Conservation (phyloP, 31 red algal species). For the Bonnemaisonia californica region DNA sequence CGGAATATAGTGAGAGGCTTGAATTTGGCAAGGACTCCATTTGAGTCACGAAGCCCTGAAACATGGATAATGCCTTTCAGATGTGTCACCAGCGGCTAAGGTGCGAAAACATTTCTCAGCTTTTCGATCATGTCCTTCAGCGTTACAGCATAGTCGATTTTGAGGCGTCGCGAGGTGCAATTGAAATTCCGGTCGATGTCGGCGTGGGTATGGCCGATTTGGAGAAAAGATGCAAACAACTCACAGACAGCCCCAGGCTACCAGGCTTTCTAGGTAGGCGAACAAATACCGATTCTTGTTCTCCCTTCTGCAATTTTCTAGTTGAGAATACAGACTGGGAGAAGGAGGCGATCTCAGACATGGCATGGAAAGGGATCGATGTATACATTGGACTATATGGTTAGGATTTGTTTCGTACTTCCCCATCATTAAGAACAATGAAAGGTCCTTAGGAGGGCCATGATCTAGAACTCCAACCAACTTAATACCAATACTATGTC, state of each 20-base stretch:
- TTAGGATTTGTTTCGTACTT: neutral
- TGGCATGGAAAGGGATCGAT: neutral
- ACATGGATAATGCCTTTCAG: neutral
- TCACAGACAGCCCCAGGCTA: slow-evolving; percentile 23
- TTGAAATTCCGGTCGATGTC: slow-evolving; percentile 35
- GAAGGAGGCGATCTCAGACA: neutral
- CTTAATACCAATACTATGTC: neutral
- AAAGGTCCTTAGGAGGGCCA: neutral
- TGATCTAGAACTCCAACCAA: neutral
- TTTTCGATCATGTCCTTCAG: neutral
- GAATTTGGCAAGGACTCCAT: neutral
- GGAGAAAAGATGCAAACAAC: slow-evolving; percentile 32
- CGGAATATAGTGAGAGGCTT: neutral
- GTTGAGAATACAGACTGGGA: neutral
- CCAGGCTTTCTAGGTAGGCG: slow-evolving; percentile 25
- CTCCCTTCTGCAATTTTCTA: slow-evolving; percentile 31
- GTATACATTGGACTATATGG: neutral
- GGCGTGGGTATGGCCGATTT: slow-evolving; percentile 24
- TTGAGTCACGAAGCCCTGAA: neutral
- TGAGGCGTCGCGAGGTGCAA: neutral
- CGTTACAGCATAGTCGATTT: neutral
- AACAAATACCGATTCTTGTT: slow-evolving; percentile 25
- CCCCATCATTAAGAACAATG: neutral
- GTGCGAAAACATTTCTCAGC: neutral
- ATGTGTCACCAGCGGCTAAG: neutral